These are phyloP conservation scores for Apiotrichum laibachii DNA, from an alignment of 1,284 basidiomycete genomes.

Conservation along the genomic window DNA sequence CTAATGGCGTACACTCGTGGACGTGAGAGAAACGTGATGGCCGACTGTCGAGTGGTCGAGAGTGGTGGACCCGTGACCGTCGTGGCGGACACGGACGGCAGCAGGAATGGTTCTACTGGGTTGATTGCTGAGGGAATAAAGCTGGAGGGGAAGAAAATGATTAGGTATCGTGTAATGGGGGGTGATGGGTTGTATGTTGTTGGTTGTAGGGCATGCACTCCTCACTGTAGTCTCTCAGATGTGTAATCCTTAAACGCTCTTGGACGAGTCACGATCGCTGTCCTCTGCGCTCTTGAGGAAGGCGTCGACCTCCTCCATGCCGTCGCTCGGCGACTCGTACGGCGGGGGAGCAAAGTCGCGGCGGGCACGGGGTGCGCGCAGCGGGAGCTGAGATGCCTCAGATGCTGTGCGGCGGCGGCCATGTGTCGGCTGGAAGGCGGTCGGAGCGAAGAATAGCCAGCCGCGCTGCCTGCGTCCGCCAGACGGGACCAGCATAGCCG, in stretches of 20 bases:
- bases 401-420: conserved; percentile 39
- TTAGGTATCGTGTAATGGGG: no score
- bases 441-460: conserved; percentile 47
- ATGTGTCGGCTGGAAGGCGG: conserved; percentile 39
- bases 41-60: background rate
- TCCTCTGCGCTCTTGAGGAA: conserved; percentile 26
- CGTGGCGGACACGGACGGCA: no score
- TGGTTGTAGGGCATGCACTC: background rate
- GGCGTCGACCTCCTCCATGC: conserved; percentile 38
- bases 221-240: background rate
- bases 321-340: conserved; percentile 9
- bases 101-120: no score
- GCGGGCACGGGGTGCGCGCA: conserved; percentile 17
- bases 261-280: background rate
- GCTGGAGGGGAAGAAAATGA: no score
- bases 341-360: conserved; percentile 12
- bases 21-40: background rate
- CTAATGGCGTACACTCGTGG: background rate
- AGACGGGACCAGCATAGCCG: conserved; percentile 33
- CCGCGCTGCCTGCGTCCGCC: conserved; percentile 27
- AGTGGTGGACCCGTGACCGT: no score
- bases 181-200: no score
- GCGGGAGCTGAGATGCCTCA: conserved; percentile 40
- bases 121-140: no score
- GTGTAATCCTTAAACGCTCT: background rate